These are phyloP conservation scores for Ilex asprella DNA, from an alignment of 257 asterid species.

Conservation along the genomic window DNA sequence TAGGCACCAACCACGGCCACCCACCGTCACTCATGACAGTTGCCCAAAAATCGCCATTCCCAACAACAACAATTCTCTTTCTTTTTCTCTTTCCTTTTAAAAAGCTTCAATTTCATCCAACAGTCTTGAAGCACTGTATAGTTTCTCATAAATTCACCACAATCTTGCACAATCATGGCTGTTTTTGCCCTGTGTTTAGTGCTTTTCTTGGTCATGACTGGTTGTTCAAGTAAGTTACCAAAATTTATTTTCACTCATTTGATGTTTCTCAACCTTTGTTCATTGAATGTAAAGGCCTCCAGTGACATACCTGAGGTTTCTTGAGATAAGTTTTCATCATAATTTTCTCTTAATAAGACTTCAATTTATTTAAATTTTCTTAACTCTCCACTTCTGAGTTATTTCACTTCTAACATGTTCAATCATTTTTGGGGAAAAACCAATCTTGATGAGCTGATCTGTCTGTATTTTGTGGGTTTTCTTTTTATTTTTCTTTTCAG, in stretches of 20 bases:
- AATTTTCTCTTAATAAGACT: not conserved
- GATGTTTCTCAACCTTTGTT: not conserved
- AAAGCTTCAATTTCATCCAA: not conserved
- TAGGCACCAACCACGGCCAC: conserved; percentile 9
- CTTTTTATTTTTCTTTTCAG: conserved; percentile 16
- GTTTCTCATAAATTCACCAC: not conserved
- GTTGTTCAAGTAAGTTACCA: not conserved
- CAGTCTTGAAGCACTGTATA: too few relatives aligned
- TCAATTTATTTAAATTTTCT: too few relatives aligned
- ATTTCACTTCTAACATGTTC: not conserved
- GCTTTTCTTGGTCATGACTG: conserved; percentile 1
- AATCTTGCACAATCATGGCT: conserved; percentile 12
- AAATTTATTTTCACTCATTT: not conserved
- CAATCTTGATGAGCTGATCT: conserved; percentile 9
- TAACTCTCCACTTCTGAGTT: not conserved
- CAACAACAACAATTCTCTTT: not conserved
- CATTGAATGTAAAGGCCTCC: too few relatives aligned
- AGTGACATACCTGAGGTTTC: not conserved
- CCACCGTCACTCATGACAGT: conserved; percentile 13
- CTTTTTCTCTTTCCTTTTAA: not conserved
- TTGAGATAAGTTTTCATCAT: not conserved
- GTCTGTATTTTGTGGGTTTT: not conserved
- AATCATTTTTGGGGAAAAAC: not conserved
- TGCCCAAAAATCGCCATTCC: conserved; percentile 14
- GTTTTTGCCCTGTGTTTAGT: conserved; percentile 2